phyloP scores from a whole-genome alignment of 352 stramenopile species.

The Nothophytophthora sp. region DNA sequence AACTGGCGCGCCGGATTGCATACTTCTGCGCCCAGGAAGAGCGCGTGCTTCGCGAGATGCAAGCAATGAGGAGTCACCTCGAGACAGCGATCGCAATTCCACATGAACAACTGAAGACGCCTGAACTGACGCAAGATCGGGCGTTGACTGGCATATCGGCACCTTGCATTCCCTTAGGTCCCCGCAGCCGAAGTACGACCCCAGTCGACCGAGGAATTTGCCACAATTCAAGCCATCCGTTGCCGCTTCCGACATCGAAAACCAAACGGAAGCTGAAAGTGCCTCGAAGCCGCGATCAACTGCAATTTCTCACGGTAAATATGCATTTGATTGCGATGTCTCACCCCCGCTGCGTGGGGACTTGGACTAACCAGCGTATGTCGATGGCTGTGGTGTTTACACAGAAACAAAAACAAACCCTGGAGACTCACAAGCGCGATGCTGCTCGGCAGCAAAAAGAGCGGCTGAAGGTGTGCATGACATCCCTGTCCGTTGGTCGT shows the following conservation, averaged over 20 bases:
- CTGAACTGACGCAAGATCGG: not conserved
- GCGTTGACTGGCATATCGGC: not conserved
- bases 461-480: slow-evolving; percentile 33
- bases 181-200: not conserved
- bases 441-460: slow-evolving; percentile 53
- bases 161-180: slow-evolving; percentile 1
- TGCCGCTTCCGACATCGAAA: not conserved
- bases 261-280: slow-evolving; percentile 16
- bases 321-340: too few relatives aligned
- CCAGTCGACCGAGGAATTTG: too few relatives aligned
- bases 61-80: slow-evolving; percentile 44
- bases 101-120: not conserved
- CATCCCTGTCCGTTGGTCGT: not conserved
- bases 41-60: slow-evolving; percentile 50
- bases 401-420: slow-evolving; percentile 52
- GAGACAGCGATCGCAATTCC: slow-evolving; percentile 16
- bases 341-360: too few relatives aligned
- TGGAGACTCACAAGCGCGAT: slow-evolving; percentile 49
- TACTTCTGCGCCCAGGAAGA: slow-evolving; percentile 60
- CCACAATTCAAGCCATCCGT: not conserved
- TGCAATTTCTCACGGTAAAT: slow-evolving; percentile 49
- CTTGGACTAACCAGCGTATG: too few relatives aligned
- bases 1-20: slow-evolving; percentile 49
- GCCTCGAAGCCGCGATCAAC: slow-evolving; percentile 45
- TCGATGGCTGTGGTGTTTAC: not conserved